Percentiles rank a stretch among this genome's conserved stretches.
phyloP scores from a whole-genome alignment of 495 filamentous ascomycete species.

The Podospora sp. region DNA sequence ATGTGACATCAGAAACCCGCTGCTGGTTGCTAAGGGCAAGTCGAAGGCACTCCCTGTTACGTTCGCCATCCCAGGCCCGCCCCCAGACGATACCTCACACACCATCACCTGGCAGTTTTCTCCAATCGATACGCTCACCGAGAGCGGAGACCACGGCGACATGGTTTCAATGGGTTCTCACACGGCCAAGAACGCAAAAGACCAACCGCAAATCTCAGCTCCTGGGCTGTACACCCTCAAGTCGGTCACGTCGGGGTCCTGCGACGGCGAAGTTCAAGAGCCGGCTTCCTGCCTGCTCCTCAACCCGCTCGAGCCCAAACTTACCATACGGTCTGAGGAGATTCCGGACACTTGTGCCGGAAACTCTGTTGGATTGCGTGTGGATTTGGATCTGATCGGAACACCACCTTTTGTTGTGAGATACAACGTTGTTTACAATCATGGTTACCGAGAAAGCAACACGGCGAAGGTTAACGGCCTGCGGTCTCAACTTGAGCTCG shows the following conservation, averaged over 20 bases:
- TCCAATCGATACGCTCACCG: conserved; percentile 62
- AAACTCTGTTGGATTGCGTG: conserved; percentile 83
- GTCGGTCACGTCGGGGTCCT: conserved; percentile 75
- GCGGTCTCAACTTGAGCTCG: conserved; percentile 78
- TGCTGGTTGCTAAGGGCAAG: conserved; percentile 77
- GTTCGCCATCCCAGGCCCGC: conserved; percentile 63
- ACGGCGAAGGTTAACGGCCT: conserved; percentile 61
- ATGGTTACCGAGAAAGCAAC: conserved; percentile 40
- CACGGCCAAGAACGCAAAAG: conserved; percentile 51
- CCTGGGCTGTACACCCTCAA: conserved; percentile 84
- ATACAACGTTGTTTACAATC: conserved; percentile 69
- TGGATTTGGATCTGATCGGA: conserved; percentile 84
- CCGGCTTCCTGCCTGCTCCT: conserved; percentile 86
- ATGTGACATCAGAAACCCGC: conserved; percentile 76
- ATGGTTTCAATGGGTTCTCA: conserved; percentile 55
- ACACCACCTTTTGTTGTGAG: conserved; percentile 82
- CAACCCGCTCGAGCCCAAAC: conserved; percentile 84
- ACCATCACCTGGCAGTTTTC: conserved; percentile 70
- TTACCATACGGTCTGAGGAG: conserved; percentile 71
- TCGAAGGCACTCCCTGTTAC: conserved; percentile 68
- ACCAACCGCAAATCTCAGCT: conserved; percentile 63
- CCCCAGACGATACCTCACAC: conserved; percentile 57
- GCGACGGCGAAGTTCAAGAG: conserved; percentile 85
- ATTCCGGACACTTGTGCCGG: conserved; percentile 93
- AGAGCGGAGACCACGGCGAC: conserved; percentile 63